These are phyloP conservation scores for Dothiorella sarmentorum DNA, from an alignment of 2,329 filamentous ascomycete species.

Conservation along the genomic window DNA sequence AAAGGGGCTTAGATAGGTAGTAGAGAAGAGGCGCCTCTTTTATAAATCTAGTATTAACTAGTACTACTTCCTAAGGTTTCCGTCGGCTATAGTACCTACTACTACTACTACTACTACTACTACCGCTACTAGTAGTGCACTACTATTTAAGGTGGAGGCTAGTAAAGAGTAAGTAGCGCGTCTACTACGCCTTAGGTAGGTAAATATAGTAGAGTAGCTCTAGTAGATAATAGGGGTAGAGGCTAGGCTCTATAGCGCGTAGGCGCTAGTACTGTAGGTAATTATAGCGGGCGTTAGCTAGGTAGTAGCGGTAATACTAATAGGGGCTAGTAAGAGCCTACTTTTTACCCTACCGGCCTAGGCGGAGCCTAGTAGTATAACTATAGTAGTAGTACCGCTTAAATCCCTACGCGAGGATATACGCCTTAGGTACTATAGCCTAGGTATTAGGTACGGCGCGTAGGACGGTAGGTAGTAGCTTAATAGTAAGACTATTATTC, in stretches of 20 bases:
- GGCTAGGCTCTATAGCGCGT: conserved; percentile 22
- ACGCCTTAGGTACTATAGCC: conserved; percentile 19
- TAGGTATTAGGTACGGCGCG: conserved; percentile 20
- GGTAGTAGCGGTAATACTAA: conserved; percentile 25
- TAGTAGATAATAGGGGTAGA: conserved; percentile 20
- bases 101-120: no score
- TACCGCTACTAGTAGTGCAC: no score
- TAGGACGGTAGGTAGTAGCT: conserved; percentile 23
- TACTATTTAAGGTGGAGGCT: no score
- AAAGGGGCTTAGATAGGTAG: no score
- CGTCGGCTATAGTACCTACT: no score
- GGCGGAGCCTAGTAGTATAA: conserved; percentile 20
- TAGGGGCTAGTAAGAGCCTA: conserved; percentile 27
- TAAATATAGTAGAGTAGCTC: conserved; percentile 19
- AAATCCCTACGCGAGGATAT: conserved; percentile 25
- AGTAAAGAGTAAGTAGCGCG: not conserved
- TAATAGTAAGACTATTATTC: conserved; percentile 23
- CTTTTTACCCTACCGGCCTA: conserved; percentile 29
- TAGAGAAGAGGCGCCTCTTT: no score
- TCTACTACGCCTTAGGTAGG: conserved; percentile 12
- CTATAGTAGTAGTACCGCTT: conserved; percentile 26
- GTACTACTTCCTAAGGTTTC: no score
- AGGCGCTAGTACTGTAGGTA: conserved; percentile 23
- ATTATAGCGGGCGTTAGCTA: conserved; percentile 24
- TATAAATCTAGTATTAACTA: no score